Evolutionary conservation across 2,329 filamentous ascomycete genomes (phyloP).

Genomic region (Fusarium staphyleae): DNA sequence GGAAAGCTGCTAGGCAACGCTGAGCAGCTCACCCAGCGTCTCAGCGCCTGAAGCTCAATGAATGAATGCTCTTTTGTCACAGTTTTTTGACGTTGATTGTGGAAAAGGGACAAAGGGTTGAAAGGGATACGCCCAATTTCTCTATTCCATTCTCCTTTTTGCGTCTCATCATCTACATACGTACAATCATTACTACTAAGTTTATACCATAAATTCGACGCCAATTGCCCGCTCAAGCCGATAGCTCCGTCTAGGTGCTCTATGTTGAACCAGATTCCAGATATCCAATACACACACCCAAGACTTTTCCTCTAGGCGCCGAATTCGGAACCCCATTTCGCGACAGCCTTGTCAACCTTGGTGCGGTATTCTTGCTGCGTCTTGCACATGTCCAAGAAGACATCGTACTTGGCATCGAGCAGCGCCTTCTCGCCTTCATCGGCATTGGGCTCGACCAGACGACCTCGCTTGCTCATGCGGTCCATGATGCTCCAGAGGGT

Average conservation of each 20-base stretch:
- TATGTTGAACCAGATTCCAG: slow-evolving; percentile 1
- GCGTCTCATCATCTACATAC: neutral
- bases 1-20: slow-evolving; percentile 28
- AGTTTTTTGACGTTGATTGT: neutral
- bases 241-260: slow-evolving; percentile 8
- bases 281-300: neutral
- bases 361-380: slow-evolving; percentile 84
- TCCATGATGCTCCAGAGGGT: slow-evolving; percentile 97
- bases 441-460: slow-evolving; percentile 76
- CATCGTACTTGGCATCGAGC: slow-evolving; percentile 86
- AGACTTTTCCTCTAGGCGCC: slow-evolving; percentile 31
- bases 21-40: slow-evolving; percentile 11
- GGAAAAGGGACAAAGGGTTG: neutral
- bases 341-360: slow-evolving; percentile 72
- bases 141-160: slow-evolving; percentile 22
- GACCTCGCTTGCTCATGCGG: slow-evolving; percentile 92
- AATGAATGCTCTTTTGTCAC: neutral
- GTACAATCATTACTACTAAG: slow-evolving; percentile 18
- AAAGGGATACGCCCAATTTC: slow-evolving; percentile 1
- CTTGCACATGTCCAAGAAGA: slow-evolving; percentile 93
- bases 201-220: slow-evolving; percentile 13
- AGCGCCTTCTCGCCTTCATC: slow-evolving; percentile 79
- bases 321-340: slow-evolving; percentile 46
- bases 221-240: slow-evolving; percentile 17
- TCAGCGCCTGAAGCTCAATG: slow-evolving; percentile 4